Base-by-base conservation (phyloP, 2,329 filamentous ascomycete species). In the Penicillium sp. region DNA sequence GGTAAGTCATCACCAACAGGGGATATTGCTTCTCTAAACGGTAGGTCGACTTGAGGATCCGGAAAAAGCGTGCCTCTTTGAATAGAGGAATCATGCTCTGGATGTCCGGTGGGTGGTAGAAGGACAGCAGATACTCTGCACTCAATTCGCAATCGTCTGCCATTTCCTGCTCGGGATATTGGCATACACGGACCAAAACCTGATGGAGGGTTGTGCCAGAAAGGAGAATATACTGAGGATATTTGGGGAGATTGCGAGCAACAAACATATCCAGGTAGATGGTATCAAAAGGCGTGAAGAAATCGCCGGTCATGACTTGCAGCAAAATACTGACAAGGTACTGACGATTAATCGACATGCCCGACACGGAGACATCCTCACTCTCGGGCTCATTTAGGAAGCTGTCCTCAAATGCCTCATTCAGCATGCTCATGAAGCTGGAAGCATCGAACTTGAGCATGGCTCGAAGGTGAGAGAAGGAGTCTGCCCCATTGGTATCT, bases 211-310 rank as follows among this genome's bases (percentile, higher is more conserved):
- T 89, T 2, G 90, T 92, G 19, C 93, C 94, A 0, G 93, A 90
- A 47, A 99, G 85, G 12, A 97, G 83, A 50, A 99, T 87, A 69
- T 97, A 97, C 71, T 97, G 93, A 1, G 93, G 92, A 69, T 96
- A 99, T 73, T 99, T 99, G 4, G 96, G 91, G 49, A 99, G 78
- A 71, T 96, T 99, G 55, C 94, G 87, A 19, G 94, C 93, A 70
- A 99, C 89, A 70, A 99, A 99, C 92, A 99, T 99, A 75, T 99
- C 92, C 44, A 99, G 83, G 74, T 96, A 99, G 55, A 99, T 90
- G 13, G 90, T 93, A 70, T 97, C 92, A 60, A 89, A 86, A 0
- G 87, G 76, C 0, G 86, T 84, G 74, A 96, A 97, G 47, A 83
- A 80, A 0, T 86, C 78, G 12, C 63, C 51, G 49, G 87, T 89